phyloP scores from a whole-genome alignment of 2,329 filamentous ascomycete species.

The Rugonectria rugulosa region DNA sequence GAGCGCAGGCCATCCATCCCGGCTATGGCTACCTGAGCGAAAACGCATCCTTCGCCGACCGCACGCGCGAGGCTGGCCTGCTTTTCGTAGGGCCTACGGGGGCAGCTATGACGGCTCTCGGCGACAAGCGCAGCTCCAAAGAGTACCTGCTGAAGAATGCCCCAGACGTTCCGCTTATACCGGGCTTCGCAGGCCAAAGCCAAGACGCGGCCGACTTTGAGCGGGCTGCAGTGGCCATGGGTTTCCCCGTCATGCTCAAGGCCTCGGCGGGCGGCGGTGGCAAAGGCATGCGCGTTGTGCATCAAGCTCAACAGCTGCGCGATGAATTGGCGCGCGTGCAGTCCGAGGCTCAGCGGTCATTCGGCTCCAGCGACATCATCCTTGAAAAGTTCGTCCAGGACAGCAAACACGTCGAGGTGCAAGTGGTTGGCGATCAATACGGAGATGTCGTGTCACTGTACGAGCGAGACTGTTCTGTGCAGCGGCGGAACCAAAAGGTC shows the following conservation, averaged over 20 bases:
- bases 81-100: conserved; percentile 64
- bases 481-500: conserved; percentile 56
- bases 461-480: conserved; percentile 56
- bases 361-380: conserved; percentile 46
- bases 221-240: conserved; percentile 26
- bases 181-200: conserved; percentile 22
- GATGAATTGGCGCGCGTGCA: conserved; percentile 37
- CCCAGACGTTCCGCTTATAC: conserved; percentile 27
- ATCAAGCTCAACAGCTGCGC: conserved; percentile 27
- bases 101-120: conserved; percentile 44
- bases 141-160: conserved; percentile 26
- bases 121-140: conserved; percentile 31
- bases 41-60: conserved; percentile 64
- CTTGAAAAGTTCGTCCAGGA: conserved; percentile 48
- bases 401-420: conserved; percentile 54
- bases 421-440: conserved; percentile 51
- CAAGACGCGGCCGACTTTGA: conserved; percentile 17
- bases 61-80: conserved; percentile 60
- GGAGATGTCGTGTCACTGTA: conserved; percentile 47
- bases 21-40: conserved; percentile 33
- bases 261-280: conserved; percentile 53
- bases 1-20: conserved; percentile 38
- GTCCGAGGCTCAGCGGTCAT: conserved; percentile 46
- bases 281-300: conserved; percentile 45
- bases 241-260: conserved; percentile 53